A percentile compares a stretch with the other conserved stretches of the same genome.
These are phyloP conservation scores for Leccinellum rugosiceps DNA, from an alignment of 768 basidiomycete genomes.

Conservation along the genomic window DNA sequence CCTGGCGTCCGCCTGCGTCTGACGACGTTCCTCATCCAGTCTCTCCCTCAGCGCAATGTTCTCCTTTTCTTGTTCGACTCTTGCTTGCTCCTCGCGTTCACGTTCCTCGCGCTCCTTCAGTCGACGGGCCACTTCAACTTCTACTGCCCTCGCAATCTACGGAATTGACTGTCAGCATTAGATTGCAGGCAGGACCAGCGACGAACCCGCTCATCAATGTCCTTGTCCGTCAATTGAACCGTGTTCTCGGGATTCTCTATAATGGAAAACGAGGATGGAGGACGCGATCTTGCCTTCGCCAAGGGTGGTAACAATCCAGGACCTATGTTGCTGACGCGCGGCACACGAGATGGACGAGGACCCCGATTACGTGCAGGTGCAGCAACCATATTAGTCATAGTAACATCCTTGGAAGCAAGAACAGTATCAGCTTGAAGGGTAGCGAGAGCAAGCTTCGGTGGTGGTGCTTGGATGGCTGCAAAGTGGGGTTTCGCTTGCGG, in stretches of 20 bases:
- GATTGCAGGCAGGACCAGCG: background rate
- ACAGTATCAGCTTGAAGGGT: constrained; percentile 43
- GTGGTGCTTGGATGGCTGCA: constrained; percentile 52
- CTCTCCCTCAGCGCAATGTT: constrained; percentile 19
- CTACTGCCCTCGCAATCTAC: constrained; percentile 72
- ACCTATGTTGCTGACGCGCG: constrained; percentile 31
- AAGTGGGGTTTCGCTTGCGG: constrained; percentile 60
- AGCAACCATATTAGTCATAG: constrained; percentile 5
- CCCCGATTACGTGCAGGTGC: constrained; percentile 20
- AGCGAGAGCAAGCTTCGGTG: constrained; percentile 45
- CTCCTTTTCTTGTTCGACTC: constrained; percentile 26
- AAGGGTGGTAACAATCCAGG: constrained; percentile 22
- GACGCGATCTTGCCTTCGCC: constrained; percentile 19
- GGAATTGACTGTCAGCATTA: background rate
- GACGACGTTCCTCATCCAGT: constrained; percentile 8
- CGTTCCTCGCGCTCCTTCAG: constrained; percentile 44
- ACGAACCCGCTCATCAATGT: constrained; percentile 68
- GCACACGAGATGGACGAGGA: constrained; percentile 32
- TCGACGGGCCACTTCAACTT: constrained; percentile 68
- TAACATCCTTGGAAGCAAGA: constrained; percentile 7
- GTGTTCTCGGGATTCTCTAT: constrained; percentile 14
- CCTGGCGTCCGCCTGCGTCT: constrained; percentile 9
- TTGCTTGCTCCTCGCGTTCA: constrained; percentile 32
- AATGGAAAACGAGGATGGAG: constrained; percentile 11
- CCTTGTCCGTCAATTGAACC: constrained; percentile 53